These are phyloP conservation scores for Ustilago trichophora DNA, from an alignment of 1,284 basidiomycete genomes.

Conservation along the genomic window DNA sequence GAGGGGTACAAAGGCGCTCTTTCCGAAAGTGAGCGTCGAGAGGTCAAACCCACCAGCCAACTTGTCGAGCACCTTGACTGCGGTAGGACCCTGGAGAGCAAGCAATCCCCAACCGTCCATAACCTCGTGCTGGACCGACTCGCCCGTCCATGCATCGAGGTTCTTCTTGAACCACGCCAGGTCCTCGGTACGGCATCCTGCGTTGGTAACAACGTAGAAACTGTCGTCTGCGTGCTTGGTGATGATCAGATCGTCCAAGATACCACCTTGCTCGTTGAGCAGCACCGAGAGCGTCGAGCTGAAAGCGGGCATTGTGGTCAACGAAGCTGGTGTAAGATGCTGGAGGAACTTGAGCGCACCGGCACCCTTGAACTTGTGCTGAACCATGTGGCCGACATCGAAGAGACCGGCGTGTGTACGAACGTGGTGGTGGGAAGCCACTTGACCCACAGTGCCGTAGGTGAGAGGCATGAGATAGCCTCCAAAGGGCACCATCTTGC, in stretches of 20 bases:
- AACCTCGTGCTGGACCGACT: slow-evolving; percentile 80
- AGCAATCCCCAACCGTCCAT: slow-evolving; percentile 87
- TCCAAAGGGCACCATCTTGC: slow-evolving; percentile 96
- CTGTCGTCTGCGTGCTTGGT: slow-evolving; percentile 67
- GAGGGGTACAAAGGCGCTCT: slow-evolving; percentile 54
- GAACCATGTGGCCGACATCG: slow-evolving; percentile 96
- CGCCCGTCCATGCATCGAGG: slow-evolving; percentile 68
- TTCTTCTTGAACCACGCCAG: slow-evolving; percentile 79
- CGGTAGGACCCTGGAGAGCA: slow-evolving; percentile 89
- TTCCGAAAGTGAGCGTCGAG: slow-evolving; percentile 63
- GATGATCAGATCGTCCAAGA: slow-evolving; percentile 84
- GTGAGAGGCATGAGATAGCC: slow-evolving; percentile 93
- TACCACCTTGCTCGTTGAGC: slow-evolving; percentile 87
- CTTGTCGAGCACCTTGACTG: slow-evolving; percentile 79
- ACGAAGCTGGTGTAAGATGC: slow-evolving; percentile 72
- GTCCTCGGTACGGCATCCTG: slow-evolving; percentile 83
- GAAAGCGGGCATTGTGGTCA: slow-evolving; percentile 78
- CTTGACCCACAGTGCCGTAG: slow-evolving; percentile 74
- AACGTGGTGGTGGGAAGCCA: slow-evolving; percentile 90
- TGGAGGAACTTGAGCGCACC: slow-evolving; percentile 78
- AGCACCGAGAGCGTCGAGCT: slow-evolving; percentile 79
- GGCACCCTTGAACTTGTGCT: slow-evolving; percentile 66
- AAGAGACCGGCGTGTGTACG: slow-evolving; percentile 86
- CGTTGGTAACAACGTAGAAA: slow-evolving; percentile 98
- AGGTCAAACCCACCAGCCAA: slow-evolving; percentile 72